Evolutionary conservation across 345 rosid genomes (phyloP).

Genomic region (Durio zibethinus): DNA sequence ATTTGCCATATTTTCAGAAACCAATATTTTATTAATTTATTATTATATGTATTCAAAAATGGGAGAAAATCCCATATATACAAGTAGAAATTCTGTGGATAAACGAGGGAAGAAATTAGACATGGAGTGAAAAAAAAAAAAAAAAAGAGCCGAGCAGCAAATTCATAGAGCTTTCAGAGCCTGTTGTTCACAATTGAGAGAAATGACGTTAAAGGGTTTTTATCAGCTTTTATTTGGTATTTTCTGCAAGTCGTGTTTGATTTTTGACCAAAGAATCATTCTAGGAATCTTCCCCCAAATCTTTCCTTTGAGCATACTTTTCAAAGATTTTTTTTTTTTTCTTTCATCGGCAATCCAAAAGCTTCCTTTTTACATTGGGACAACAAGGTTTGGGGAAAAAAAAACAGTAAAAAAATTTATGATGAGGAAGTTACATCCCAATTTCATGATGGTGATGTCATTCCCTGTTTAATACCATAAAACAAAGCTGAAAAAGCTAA

Average conservation of each 20-base stretch:
- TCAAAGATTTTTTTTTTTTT: background rate
- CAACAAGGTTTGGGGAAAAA: background rate
- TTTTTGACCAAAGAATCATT: background rate
- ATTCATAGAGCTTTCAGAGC: background rate
- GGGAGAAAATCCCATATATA: background rate
- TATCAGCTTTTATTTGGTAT: background rate
- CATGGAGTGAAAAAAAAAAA: too few species aligned
- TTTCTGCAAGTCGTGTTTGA: background rate
- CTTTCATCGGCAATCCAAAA: background rate
- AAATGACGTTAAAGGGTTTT: background rate
- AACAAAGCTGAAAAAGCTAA: background rate
- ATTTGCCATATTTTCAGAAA: too few species aligned
- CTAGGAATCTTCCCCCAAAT: background rate
- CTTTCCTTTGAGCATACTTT: background rate
- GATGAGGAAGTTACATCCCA: background rate
- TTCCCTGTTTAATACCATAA: background rate
- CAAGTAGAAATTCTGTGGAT: too few species aligned
- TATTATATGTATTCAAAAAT: too few species aligned
- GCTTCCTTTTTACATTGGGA: background rate
- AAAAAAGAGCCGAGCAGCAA: background rate
- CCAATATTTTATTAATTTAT: too few species aligned
- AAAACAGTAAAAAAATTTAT: background rate
- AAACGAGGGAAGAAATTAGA: too few species aligned
- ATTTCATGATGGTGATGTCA: background rate
- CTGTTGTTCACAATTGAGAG: background rate